A percentile compares a stretch with the other conserved stretches of the same genome.
phyloP scores from a whole-genome alignment of 495 filamentous ascomycete genomes.

The Daldinia caldariorum region DNA sequence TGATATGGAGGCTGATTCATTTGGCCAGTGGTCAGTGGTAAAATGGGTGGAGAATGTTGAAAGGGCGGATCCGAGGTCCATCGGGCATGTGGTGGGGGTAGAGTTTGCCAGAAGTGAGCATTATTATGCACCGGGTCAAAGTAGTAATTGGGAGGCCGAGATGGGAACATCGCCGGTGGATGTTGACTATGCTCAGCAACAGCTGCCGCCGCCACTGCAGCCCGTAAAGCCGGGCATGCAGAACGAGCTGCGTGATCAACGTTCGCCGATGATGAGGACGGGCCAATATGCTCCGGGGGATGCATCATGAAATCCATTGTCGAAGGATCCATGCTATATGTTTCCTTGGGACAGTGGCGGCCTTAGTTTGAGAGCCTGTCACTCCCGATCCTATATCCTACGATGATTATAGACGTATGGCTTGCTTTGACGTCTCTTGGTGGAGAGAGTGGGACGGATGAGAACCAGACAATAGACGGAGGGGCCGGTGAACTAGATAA shows the following conservation, averaged over 20 bases:
- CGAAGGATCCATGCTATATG: conserved; percentile 40
- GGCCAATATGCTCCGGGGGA: conserved; percentile 25
- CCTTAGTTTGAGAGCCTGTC: conserved; percentile 30
- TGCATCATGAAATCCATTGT: conserved; percentile 42
- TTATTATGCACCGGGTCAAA: conserved; percentile 35
- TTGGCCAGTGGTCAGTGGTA: conserved; percentile 30
- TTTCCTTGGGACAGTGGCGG: conserved; percentile 26
- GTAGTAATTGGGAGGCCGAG: conserved; percentile 27
- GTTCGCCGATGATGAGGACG: conserved; percentile 28
- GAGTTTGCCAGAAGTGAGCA: conserved; percentile 19
- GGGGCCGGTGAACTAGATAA: conserved; percentile 5
- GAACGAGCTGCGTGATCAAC: conserved; percentile 34
- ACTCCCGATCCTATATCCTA: conserved; percentile 30
- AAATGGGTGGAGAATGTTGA: conserved; percentile 15
- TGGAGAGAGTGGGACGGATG: conserved; percentile 5
- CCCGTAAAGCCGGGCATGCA: conserved; percentile 43
- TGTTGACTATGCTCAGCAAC: conserved; percentile 38
- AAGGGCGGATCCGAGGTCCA: conserved; percentile 18
- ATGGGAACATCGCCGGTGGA: conserved; percentile 14
- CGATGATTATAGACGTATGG: neutral
- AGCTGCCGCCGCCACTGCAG: conserved; percentile 25
- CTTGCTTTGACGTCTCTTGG: conserved; percentile 1
- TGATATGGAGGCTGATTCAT: conserved; percentile 24
- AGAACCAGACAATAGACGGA: conserved; percentile 2
- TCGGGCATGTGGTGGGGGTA: conserved; percentile 31